Percentiles rank a stretch among this genome's conserved stretches.
phyloP scores from a whole-genome alignment of 2,329 filamentous ascomycete species.

The Fusarium mundagurra region DNA sequence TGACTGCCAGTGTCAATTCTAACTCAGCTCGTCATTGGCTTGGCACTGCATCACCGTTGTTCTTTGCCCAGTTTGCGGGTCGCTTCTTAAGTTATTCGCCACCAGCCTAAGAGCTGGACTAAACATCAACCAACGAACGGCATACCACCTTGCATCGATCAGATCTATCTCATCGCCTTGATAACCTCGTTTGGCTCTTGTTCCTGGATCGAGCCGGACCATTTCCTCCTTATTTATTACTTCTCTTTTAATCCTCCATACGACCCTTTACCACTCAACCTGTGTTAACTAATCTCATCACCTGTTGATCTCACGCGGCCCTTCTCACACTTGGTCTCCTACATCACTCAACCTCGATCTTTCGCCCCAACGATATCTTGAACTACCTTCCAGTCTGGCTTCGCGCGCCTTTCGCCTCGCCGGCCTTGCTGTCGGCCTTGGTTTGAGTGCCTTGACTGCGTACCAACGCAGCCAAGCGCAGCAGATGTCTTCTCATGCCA shows the following conservation, averaged over 20 bases:
- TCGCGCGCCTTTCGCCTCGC: slow-evolving; percentile 63
- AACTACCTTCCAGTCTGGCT: slow-evolving; percentile 58
- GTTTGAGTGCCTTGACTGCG: slow-evolving; percentile 65
- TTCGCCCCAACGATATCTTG: slow-evolving; percentile 1
- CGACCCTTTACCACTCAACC: neutral
- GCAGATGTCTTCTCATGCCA: slow-evolving; percentile 50
- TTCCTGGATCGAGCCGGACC: neutral
- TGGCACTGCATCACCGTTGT: slow-evolving; percentile 29
- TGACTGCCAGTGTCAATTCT: neutral
- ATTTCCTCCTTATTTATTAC: neutral
- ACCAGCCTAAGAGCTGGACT: slow-evolving; percentile 24
- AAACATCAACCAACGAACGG: slow-evolving; percentile 5
- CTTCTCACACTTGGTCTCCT: neutral
- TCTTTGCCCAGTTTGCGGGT: slow-evolving; percentile 20
- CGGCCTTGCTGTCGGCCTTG: slow-evolving; percentile 67
- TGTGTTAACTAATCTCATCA: neutral
- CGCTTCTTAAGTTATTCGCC: slow-evolving; percentile 18
- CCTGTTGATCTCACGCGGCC: neutral
- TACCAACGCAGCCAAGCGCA: slow-evolving; percentile 59
- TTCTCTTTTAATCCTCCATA: neutral
- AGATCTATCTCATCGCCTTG: neutral
- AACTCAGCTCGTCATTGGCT: neutral
- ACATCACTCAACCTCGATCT: neutral
- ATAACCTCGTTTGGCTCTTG: slow-evolving; percentile 17
- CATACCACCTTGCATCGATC: slow-evolving; percentile 19